These are phyloP conservation scores for Yarrowia sp. DNA, from an alignment of 805 yeast genomes.

Conservation along the genomic window DNA sequence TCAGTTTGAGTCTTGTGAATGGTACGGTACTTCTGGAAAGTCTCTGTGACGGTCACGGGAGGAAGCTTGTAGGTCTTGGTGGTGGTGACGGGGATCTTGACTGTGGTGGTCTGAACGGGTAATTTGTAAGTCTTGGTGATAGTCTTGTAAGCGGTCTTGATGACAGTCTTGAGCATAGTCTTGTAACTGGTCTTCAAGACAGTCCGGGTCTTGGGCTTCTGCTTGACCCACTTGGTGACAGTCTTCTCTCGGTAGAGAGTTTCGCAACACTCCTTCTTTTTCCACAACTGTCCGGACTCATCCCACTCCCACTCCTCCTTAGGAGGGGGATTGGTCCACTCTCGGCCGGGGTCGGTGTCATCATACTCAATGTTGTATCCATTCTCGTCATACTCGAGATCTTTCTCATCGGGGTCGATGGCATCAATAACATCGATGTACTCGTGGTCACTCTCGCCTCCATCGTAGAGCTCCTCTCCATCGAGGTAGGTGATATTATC, in stretches of 20 bases:
- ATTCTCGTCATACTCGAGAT: not conserved
- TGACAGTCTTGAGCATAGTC: not conserved
- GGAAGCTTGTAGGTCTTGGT: constrained; percentile 11
- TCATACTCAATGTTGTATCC: not conserved
- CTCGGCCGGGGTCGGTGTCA: not conserved
- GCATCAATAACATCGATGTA: not conserved
- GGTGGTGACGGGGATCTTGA: not conserved
- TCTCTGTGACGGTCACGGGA: not conserved
- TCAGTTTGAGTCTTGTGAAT: not conserved
- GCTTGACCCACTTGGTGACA: not conserved
- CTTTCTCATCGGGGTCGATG: not conserved
- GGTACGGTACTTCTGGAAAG: not conserved
- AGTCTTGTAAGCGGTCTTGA: not conserved
- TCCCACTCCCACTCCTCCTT: not conserved
- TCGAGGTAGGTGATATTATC: not conserved
- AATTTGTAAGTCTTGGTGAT: constrained; percentile 4
- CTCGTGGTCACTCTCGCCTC: not conserved
- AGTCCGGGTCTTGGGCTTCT: not conserved
- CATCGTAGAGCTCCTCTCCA: not conserved
- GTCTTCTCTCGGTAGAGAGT: not conserved
- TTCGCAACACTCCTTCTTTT: constrained; percentile 8
- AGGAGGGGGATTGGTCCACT: not conserved
- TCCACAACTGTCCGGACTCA: not conserved
- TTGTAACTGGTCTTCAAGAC: not conserved
- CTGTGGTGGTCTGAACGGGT: not conserved